Base-by-base conservation (phyloP, 495 filamentous ascomycete species). In the Trichoderma virens region DNA sequence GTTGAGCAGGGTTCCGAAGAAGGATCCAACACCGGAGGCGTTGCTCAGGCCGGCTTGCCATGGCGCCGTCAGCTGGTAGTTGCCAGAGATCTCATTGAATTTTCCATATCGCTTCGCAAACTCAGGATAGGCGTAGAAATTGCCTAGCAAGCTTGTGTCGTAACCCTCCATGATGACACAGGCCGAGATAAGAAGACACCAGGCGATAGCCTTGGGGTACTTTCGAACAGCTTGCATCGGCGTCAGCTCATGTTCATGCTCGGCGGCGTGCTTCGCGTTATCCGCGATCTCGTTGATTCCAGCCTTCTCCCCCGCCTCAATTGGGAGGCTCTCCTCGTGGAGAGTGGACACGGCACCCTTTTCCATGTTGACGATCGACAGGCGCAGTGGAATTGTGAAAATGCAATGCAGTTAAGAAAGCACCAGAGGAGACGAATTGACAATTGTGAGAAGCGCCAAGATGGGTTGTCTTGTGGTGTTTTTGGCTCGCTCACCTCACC, bases 91-190 rank as follows among this genome's bases (percentile, higher is more conserved):
- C 20, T 43, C 67, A 41, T 64, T 65, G 32, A 67, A 67, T 8
- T 69, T 67, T 45, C 75, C 75, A 43, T 68, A 77, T 28, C 72
- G 71, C 65, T 72, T 23, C 65, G 74, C 72, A 62, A 77, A 77
- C 2, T 47, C 65, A 0, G 72, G 71, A 0, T 69, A 74, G 47
- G 73, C 75, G 56, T 74, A 76, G 56, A 77, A 65, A 62, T 69
- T 74, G 14, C 70, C 64, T 0, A 75, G 32, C 1, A 77, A 67
- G 5, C 70, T 70, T 14, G 82, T 68, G 69, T 84, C 82, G 72
- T 83, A 85, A 9, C 82, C 82, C 69, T 85, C 82, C 83, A 85
- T 85, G 68, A 79, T 77, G 60, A 85, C 75, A 62, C 76, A 77
- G 1, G 79, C 77, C 3, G 77, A 80, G 45, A 85, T 73, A 1